Percentiles rank a stretch among this genome's conserved stretches.
Evolutionary conservation across 805 yeast genomes (phyloP).

Genomic region (Torulaspora delbrueckii): DNA sequence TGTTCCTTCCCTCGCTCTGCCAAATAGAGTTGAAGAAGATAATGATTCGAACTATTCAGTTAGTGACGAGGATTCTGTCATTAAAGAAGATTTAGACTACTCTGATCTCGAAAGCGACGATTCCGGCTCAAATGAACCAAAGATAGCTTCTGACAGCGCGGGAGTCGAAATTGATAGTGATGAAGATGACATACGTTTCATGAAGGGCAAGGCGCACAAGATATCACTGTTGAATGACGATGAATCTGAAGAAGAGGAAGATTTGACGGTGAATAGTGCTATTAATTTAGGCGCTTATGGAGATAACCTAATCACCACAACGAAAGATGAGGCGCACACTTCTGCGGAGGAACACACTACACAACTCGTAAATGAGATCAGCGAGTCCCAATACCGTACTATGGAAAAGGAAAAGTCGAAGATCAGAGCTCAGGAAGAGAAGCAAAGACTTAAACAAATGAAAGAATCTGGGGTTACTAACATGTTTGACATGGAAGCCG

Average conservation of each 20-base stretch:
- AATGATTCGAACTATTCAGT: slow-evolving; percentile 6
- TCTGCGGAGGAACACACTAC: neutral
- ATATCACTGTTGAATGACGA: slow-evolving; percentile 7
- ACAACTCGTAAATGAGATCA: neutral
- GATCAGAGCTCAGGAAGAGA: slow-evolving; percentile 17
- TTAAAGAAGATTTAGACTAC: slow-evolving; percentile 6
- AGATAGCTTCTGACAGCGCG: slow-evolving; percentile 27
- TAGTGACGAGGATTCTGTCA: slow-evolving; percentile 3
- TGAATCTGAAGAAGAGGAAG: slow-evolving; percentile 5
- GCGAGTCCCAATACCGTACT: neutral
- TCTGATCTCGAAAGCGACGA: slow-evolving; percentile 17
- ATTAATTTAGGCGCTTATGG: slow-evolving; percentile 33
- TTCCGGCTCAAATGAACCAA: slow-evolving; percentile 25
- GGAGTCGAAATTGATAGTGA: slow-evolving; percentile 3
- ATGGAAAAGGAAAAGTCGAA: slow-evolving; percentile 7
- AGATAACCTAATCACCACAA: slow-evolving; percentile 15
- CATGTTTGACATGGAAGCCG: slow-evolving; percentile 77
- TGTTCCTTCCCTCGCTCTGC: slow-evolving; percentile 12
- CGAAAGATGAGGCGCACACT: neutral
- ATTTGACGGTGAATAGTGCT: slow-evolving; percentile 10
- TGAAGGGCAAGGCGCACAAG: slow-evolving; percentile 15
- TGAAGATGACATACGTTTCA: slow-evolving; percentile 5
- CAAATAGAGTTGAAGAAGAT: neutral
- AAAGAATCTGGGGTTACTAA: slow-evolving; percentile 53
- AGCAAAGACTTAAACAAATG: slow-evolving; percentile 38